Percentiles rank a stretch among this genome's conserved stretches.
Conservation (phyloP, 2,329 filamentous ascomycete species). For the Stemphylium lycopersici region DNA sequence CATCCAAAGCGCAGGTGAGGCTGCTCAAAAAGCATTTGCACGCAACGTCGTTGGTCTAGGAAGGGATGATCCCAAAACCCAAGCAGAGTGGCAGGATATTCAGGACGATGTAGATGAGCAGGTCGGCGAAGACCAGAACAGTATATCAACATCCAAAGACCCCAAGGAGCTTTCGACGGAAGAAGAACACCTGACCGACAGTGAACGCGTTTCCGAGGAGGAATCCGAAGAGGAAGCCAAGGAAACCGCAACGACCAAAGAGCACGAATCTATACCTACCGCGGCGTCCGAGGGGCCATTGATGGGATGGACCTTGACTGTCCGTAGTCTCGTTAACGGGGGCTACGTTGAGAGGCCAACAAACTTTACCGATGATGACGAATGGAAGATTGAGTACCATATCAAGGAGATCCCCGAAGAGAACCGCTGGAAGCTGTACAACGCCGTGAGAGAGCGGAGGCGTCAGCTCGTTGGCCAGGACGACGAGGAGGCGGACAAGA, state of each 20-base stretch:
- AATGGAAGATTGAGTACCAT: conserved; percentile 81
- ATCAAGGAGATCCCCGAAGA: conserved; percentile 61
- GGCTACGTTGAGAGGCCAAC: conserved; percentile 66
- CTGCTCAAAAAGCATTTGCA: conserved; percentile 72
- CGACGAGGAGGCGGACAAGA: conserved; percentile 50
- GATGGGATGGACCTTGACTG: conserved; percentile 72
- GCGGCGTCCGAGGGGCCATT: conserved; percentile 47
- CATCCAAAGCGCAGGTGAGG: conserved; percentile 73
- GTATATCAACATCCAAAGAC: conserved; percentile 15
- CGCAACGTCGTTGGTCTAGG: conserved; percentile 59
- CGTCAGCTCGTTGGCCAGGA: conserved; percentile 47
- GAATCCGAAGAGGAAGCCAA: neutral
- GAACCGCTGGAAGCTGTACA: conserved; percentile 28
- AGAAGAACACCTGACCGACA: neutral
- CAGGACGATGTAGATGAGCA: conserved; percentile 44
- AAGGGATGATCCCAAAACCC: conserved; percentile 35
- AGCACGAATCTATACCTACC: neutral
- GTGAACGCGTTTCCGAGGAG: neutral
- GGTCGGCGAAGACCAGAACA: conserved; percentile 31
- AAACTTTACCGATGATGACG: conserved; percentile 52
- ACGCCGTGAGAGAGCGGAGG: conserved; percentile 61
- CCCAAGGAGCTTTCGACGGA: conserved; percentile 10
- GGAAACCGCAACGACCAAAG: neutral
- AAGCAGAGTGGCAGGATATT: conserved; percentile 40
- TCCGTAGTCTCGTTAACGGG: conserved; percentile 75